Evolutionary conservation across 2,329 filamentous ascomycete species (phyloP).

Genomic region (Rosellinia necatrix): DNA sequence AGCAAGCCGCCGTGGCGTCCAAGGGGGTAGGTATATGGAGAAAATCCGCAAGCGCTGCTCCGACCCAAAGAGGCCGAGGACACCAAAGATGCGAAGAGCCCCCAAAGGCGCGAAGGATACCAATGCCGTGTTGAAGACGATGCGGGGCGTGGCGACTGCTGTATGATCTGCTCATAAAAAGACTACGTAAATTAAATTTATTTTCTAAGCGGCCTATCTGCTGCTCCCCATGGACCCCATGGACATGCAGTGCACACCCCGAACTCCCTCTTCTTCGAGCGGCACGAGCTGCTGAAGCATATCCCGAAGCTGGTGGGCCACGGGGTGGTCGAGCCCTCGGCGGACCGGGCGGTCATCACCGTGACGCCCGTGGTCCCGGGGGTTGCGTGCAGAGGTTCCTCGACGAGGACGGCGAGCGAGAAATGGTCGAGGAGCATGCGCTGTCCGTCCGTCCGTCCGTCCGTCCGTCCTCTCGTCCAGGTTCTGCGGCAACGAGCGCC

Average conservation of each 20-base stretch:
- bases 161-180: background rate
- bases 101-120: too few relatives aligned
- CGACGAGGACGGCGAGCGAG: background rate
- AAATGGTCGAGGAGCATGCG: background rate
- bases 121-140: background rate
- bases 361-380: background rate
- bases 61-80: too few relatives aligned
- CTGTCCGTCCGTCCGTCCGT: background rate
- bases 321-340: conserved; percentile 3
- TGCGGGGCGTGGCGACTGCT: background rate
- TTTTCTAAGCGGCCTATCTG: background rate
- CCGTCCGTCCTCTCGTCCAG: background rate
- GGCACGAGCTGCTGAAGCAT: background rate
- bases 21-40: background rate
- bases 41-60: background rate
- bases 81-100: too few relatives aligned
- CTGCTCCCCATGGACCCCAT: conserved; percentile 1
- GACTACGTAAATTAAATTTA: background rate
- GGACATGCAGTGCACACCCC: background rate
- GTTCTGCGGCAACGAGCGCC: background rate
- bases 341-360: background rate
- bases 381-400: background rate
- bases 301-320: background rate
- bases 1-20: background rate
- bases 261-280: background rate